Percentiles rank a stretch among this genome's conserved stretches.
Evolutionary conservation across 352 stramenopile genomes (phyloP).

Genomic region (Globisporangium okanoganense): DNA sequence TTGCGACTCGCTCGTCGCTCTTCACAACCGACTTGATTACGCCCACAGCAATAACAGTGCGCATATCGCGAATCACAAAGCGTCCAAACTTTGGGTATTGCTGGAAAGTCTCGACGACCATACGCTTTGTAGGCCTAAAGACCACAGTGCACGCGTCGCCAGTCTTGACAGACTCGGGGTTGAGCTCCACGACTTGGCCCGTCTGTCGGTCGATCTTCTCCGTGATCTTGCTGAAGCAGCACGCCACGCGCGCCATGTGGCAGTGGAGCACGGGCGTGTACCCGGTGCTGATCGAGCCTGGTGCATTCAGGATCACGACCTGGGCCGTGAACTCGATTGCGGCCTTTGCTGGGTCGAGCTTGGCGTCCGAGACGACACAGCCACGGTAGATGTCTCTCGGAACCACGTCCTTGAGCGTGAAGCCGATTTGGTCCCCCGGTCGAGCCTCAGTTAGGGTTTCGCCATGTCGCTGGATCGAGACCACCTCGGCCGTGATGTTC

Average conservation of each 20-base stretch:
- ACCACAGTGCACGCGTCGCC: slow-evolving; percentile 96
- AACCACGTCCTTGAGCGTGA: slow-evolving; percentile 97
- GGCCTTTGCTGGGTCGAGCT: slow-evolving; percentile 88
- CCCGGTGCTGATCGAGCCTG: slow-evolving; percentile 88
- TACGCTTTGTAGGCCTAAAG: slow-evolving; percentile 90
- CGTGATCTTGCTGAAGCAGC: slow-evolving; percentile 93
- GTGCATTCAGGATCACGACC: slow-evolving; percentile 96
- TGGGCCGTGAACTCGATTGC: slow-evolving; percentile 92
- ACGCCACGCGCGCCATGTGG: slow-evolving; percentile 96
- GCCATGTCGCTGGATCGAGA: slow-evolving; percentile 97
- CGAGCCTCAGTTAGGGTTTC: slow-evolving; percentile 88
- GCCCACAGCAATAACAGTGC: slow-evolving; percentile 95
- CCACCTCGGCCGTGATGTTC: slow-evolving; percentile 82
- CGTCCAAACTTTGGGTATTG: slow-evolving; percentile 95
- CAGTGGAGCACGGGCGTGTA: slow-evolving; percentile 97
- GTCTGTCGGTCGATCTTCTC: slow-evolving; percentile 96
- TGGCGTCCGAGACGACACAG: slow-evolving; percentile 92
- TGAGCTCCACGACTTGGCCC: slow-evolving; percentile 93
- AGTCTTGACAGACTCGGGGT: slow-evolving; percentile 94
- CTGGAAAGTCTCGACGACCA: slow-evolving; percentile 96
- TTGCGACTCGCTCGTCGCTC: slow-evolving; percentile 41
- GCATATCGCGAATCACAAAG: slow-evolving; percentile 97
- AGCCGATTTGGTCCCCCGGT: slow-evolving; percentile 95
- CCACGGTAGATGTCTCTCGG: slow-evolving; percentile 94
- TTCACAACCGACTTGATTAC: slow-evolving; percentile 95